Evolutionary conservation across 177 flowering plant genomes (phyloP).

Genomic region (Vitis hybrid): DNA sequence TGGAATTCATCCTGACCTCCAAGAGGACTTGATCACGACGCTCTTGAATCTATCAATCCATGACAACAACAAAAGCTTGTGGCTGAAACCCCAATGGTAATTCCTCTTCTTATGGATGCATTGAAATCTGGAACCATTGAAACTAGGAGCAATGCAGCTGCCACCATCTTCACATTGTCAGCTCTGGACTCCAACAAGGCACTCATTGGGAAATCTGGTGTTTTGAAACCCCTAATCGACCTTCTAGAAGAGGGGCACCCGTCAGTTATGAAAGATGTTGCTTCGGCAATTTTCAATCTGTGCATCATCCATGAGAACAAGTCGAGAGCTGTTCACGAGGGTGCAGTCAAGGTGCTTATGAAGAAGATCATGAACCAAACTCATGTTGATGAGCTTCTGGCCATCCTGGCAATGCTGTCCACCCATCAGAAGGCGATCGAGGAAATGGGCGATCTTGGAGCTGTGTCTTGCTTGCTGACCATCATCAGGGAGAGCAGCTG

Average conservation of each 20-base stretch:
- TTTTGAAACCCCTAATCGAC: constrained; percentile 61
- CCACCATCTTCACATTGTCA: constrained; percentile 79
- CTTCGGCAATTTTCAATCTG: constrained; percentile 77
- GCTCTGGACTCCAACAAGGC: constrained; percentile 82
- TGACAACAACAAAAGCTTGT: constrained; percentile 80
- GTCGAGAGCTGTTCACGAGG: constrained; percentile 63
- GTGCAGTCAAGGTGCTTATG: constrained; percentile 59
- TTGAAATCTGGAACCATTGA: constrained; percentile 60
- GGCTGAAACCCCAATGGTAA: constrained; percentile 62
- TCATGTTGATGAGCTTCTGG: constrained; percentile 65
- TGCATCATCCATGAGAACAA: constrained; percentile 70
- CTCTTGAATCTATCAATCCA: constrained; percentile 75
- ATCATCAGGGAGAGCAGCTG: constrained; percentile 63
- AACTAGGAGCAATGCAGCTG: constrained; percentile 84
- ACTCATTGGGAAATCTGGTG: constrained; percentile 72
- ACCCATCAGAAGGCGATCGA: constrained; percentile 57
- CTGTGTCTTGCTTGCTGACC: constrained; percentile 55
- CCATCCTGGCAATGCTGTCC: constrained; percentile 76
- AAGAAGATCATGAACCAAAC: constrained; percentile 47
- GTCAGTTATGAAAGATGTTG: constrained; percentile 76
- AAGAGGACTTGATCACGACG: constrained; percentile 84
- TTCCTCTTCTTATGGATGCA: constrained; percentile 64
- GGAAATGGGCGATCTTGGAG: constrained; percentile 60
- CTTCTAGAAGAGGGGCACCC: constrained; percentile 76
- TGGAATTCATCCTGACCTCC: constrained; percentile 46